Percentiles rank a stretch among this genome's conserved stretches.
These are phyloP conservation scores for Hylodesmum podocarpum DNA, from an alignment of 306 rosid species.

Conservation along the genomic window DNA sequence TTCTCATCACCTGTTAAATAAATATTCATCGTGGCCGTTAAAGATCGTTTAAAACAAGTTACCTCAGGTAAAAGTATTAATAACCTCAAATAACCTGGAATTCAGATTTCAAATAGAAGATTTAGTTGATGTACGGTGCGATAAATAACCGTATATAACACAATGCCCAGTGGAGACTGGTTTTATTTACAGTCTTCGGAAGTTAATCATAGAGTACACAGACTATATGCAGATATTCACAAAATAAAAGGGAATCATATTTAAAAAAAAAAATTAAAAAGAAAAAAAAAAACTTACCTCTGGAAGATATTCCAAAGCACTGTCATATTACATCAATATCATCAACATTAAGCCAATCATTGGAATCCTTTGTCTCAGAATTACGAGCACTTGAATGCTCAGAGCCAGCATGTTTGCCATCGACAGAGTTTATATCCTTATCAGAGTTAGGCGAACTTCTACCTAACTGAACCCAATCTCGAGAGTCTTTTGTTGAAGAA, in stretches of 20 bases:
- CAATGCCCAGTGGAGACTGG: conserved; percentile 41
- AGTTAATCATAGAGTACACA: conserved; percentile 41
- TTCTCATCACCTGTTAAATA: background rate
- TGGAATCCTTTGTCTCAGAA: conserved; percentile 71
- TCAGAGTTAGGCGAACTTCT: conserved; percentile 68
- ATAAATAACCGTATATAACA: conserved; percentile 40
- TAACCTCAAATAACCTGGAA: conserved; percentile 14
- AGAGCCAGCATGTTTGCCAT: conserved; percentile 50
- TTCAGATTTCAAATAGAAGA: conserved; percentile 13
- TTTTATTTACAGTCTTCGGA: conserved; percentile 53
- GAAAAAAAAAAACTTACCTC: conserved; percentile 34
- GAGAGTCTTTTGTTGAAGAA: conserved; percentile 81
- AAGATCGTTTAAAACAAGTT: background rate
- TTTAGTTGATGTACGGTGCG: conserved; percentile 25
- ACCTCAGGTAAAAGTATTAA: background rate
- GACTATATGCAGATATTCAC: conserved; percentile 61
- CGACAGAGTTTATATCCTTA: conserved; percentile 55
- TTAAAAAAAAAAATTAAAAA: too few species aligned
- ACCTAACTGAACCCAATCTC: conserved; percentile 91
- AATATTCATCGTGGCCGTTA: background rate
- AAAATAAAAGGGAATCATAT: conserved; percentile 30
- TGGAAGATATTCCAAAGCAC: conserved; percentile 22
- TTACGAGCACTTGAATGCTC: conserved; percentile 59
- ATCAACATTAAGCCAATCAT: conserved; percentile 90
- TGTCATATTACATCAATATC: conserved; percentile 77